Evolutionary conservation across 306 rosid genomes (phyloP).

Genomic region (Luffa acutangula): DNA sequence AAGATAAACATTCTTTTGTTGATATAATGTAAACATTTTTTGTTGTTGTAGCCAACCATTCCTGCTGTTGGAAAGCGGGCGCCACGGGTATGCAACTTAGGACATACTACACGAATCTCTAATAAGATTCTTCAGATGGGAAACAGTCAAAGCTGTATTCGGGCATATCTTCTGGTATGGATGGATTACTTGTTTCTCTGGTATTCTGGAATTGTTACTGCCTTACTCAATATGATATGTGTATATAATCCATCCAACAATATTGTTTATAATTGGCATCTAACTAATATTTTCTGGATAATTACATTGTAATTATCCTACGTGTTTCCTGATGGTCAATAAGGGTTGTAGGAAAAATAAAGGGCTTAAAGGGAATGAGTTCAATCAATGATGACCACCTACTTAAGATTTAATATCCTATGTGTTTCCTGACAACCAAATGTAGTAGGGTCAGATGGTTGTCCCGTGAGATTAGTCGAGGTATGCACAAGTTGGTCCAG

Average conservation of each 20-base stretch:
- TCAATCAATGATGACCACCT: no score
- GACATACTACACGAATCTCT: slow-evolving; percentile 69
- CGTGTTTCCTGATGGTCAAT: no score
- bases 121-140: slow-evolving; percentile 74
- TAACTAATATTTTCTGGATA: neutral
- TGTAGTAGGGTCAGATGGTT: no score
- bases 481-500: no score
- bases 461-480: no score
- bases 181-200: neutral
- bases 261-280: neutral
- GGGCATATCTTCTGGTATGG: slow-evolving; percentile 65
- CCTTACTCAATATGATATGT: neutral
- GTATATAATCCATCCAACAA: no score
- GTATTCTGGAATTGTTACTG: neutral
- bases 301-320: neutral
- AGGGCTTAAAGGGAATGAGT: no score
- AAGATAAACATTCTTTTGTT: slow-evolving; percentile 17
- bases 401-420: no score
- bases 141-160: slow-evolving; percentile 45
- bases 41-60: slow-evolving; percentile 62
- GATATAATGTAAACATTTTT: neutral
- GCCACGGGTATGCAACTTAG: slow-evolving; percentile 78
- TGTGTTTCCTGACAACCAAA: no score
- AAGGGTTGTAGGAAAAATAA: no score
- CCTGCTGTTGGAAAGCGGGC: slow-evolving; percentile 52